Base-by-base conservation (phyloP, 169 alveolate species). In the Babesia gibsoni region DNA sequence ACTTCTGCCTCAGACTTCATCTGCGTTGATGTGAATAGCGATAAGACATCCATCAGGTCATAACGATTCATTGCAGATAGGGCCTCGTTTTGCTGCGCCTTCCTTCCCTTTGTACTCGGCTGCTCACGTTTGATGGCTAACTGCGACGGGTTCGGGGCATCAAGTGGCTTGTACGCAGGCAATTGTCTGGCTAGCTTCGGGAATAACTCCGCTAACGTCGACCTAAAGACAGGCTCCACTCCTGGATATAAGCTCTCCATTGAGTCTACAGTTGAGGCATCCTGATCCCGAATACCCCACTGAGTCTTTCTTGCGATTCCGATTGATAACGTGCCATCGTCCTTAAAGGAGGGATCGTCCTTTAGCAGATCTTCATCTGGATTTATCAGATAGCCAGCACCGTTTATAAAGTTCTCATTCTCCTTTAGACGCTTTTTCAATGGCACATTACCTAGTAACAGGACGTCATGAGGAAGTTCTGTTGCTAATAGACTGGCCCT, bases 401-500 rank as follows among this genome's bases (percentile, higher is more conserved):
- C 61, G 18, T 16, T 32, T n/a, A 36, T 22, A 10, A 25, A 14
- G 29, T 39, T 37, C 42, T 41, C 46, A 22, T 27, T 25, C 25
- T 30, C 25, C 29, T 35, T 36, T 30, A 61, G 14, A 3, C 22
- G n/a, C 7, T 35, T 14, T 0, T 32, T 20, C 14, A 27, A n/a
- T 1, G 72, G 72, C 7, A 27, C 1, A n/a, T 75, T 63, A 29
- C 54, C 84, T 4, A 75, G n/a, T 16, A 64, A 9, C 7, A 75
- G 42, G n/a, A 69, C 64, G 42, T 63, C 53, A 35, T 75, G 84
- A 5, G 84, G 84, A 27, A 75, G 29, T 37, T 75, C 84, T 9
- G 84, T 36, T 16, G 84, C 84, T 35, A 75, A 29, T 32, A 75
- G 32, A 12, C 75, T 66, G 42, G 37, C 46, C 65, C 23, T 30